Base-by-base conservation (phyloP, 1,139 yeast genomes). In the Hyphopichia khmerensis region DNA sequence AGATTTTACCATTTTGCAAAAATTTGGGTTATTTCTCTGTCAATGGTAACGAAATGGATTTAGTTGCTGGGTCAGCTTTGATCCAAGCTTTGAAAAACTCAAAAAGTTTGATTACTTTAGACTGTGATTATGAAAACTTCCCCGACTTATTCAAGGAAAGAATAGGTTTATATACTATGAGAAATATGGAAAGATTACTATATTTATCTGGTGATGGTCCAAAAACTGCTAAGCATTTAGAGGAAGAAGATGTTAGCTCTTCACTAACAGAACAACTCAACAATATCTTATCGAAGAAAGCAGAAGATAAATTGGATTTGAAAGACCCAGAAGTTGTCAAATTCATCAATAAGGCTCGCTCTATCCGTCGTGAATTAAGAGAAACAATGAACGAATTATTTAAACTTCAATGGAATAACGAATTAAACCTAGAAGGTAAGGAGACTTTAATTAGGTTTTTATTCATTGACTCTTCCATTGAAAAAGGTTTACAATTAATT, bases 391-490 rank as follows among this genome's bases (percentile, higher is more conserved):
- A 72, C 38, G 84, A 82, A 43, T 62, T 86, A 42, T 75, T 81
- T 53, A 70, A 70, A 40, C 58, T 84, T 29, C 84, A 84, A 57
- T 59, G 75, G 21, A 69, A 73, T 39, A 75, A 77, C 24, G 69
- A 75, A 47, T 67, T 86, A 51, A 80, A 72, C 44, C 54, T 80
- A 3, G 86, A 84, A 51, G 93, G 91, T 10, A 85, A 85, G 53
- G 95, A 85, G 54, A 80, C 88, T 0, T 65, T 86, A 42, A 73
- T 86, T 32, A 69, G 89, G 49, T 76, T 85, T 48, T 80, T 87
- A 45, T 77, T 81, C 47, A 71, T 85, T 43, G 90, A 85, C 59
- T 79, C 85, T 9, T 80, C 90, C 10, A 72, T 86, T 41, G 86
- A 82, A 49, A 82, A 80, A 51, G 88, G 87, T 1, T 56, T 84